Percentiles rank a stretch among this genome's conserved stretches.
Conservation (phyloP, 345 rosid genomes). For the Psidium friedrichsthalianum region DNA sequence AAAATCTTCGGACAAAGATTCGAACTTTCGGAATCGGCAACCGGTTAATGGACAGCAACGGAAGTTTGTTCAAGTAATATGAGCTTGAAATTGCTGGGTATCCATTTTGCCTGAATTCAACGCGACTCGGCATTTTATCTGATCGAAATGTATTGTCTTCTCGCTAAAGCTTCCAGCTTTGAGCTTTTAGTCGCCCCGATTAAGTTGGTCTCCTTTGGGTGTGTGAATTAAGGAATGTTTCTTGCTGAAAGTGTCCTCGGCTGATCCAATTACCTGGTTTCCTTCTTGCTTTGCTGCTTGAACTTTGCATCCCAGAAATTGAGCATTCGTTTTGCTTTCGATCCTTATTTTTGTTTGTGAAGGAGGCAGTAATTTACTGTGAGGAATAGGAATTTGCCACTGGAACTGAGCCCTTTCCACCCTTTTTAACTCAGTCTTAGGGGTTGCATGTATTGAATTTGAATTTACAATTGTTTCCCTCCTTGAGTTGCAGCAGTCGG, state of each 20-base stretch:
- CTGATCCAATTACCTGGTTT: not conserved
- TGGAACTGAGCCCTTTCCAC: not conserved
- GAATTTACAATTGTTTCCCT: not conserved
- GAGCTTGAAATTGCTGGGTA: not conserved
- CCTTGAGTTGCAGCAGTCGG: not conserved
- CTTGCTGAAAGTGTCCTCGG: not conserved
- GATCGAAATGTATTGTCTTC: not conserved
- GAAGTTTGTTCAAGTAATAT: not conserved
- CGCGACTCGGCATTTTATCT: not conserved
- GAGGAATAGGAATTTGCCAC: not conserved
- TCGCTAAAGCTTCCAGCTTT: not conserved
- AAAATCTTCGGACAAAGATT: not conserved
- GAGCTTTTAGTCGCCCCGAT: not conserved
- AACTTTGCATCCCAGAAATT: not conserved
- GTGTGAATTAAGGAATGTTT: not conserved
- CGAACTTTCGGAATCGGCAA: not conserved
- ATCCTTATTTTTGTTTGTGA: not conserved
- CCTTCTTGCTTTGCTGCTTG: not conserved
- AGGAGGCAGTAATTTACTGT: not conserved
- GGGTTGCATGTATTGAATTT: not conserved
- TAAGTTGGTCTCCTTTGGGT: not conserved
- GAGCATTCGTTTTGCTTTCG: not conserved
- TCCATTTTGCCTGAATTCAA: not conserved
- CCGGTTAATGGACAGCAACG: not conserved
- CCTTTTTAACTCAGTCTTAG: not conserved